Evolutionary conservation across 495 filamentous ascomycete genomes (phyloP).

Genomic region (Aspergillus diversus): DNA sequence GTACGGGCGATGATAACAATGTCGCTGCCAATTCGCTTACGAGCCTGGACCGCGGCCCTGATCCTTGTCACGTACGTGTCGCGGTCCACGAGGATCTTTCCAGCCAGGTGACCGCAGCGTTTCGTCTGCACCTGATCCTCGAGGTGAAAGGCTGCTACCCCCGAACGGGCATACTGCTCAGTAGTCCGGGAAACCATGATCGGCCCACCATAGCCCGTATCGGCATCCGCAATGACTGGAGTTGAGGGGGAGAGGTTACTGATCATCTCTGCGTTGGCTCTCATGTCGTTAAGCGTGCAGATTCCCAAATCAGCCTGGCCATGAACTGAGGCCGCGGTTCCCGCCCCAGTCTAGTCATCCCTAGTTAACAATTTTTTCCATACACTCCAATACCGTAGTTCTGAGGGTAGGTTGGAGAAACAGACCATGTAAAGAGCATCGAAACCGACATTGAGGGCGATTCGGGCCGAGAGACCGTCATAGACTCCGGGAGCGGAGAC

Average conservation of each 20-base stretch:
- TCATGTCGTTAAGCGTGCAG: constrained; percentile 53
- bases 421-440: constrained; percentile 66
- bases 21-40: constrained; percentile 54
- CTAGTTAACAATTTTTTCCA: constrained; percentile 14
- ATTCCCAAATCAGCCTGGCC: constrained; percentile 71
- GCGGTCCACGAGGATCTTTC: constrained; percentile 63
- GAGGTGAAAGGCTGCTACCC: constrained; percentile 71
- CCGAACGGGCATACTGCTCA: constrained; percentile 64
- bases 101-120: constrained; percentile 65
- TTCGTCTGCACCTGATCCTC: constrained; percentile 75
- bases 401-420: constrained; percentile 3
- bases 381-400: neutral
- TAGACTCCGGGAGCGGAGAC: constrained; percentile 64
- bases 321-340: constrained; percentile 66
- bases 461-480: constrained; percentile 68
- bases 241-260: constrained; percentile 43
- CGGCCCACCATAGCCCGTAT: constrained; percentile 68
- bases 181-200: constrained; percentile 67
- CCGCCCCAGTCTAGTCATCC: constrained; percentile 60
- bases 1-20: constrained; percentile 74
- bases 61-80: constrained; percentile 61
- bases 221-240: constrained; percentile 71
- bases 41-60: constrained; percentile 55
- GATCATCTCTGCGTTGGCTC: constrained; percentile 48
- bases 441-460: constrained; percentile 63